A percentile compares a stretch with the other conserved stretches of the same genome.
These are phyloP conservation scores for Kuraishia piskuri DNA, from an alignment of 805 yeast species.

Conservation along the genomic window DNA sequence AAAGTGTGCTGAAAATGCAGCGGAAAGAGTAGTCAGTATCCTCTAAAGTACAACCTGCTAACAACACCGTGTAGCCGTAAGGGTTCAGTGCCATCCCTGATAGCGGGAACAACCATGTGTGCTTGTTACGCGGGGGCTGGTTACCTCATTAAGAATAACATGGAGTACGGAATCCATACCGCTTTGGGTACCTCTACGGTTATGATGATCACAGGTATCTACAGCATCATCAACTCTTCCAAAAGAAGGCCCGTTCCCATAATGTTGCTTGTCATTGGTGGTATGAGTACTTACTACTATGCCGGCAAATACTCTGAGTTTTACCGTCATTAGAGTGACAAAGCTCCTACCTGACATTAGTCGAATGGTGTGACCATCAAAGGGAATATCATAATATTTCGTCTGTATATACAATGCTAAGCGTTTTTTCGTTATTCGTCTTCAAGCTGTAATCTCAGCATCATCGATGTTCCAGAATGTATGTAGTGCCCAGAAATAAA, in stretches of 20 bases:
- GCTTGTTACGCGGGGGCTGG: conserved; percentile 62
- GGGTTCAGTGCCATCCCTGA: conserved; percentile 69
- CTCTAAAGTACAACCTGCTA: neutral
- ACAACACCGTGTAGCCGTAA: conserved; percentile 31
- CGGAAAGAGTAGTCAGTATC: no score
- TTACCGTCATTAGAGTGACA: conserved; percentile 23
- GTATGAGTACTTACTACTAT: conserved; percentile 58
- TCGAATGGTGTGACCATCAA: neutral
- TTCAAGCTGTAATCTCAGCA: no score
- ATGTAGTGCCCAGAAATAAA: neutral
- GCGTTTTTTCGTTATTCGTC: neutral
- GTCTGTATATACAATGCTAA: neutral
- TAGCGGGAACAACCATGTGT: conserved; percentile 64
- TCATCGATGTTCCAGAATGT: no score
- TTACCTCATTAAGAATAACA: conserved; percentile 62
- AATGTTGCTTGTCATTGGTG: conserved; percentile 53
- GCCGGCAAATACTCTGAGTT: conserved; percentile 69
- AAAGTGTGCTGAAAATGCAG: neutral
- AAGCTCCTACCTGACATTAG: neutral
- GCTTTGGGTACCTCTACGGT: conserved; percentile 67
- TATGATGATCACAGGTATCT: conserved; percentile 63
- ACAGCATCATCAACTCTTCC: conserved; percentile 46
- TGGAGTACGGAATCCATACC: conserved; percentile 72
- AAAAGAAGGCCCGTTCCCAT: conserved; percentile 71
- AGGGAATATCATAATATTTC: neutral